Conservation (phyloP, 2,329 filamentous ascomycete species). For the Alternaria tenuissima region DNA sequence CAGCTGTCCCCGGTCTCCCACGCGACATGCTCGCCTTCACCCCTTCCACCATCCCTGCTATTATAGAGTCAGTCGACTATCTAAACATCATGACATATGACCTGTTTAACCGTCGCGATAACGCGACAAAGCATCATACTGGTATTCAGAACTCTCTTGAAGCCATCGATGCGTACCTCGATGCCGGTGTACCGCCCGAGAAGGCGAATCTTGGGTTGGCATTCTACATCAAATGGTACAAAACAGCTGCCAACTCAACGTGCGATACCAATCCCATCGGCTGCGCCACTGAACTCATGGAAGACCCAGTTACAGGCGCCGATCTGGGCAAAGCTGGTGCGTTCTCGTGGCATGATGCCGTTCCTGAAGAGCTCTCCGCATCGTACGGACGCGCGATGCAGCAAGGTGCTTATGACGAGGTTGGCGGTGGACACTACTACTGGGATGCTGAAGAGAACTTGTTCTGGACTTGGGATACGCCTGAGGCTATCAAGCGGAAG, state of each 20-base stretch:
- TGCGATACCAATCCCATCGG: slow-evolving; percentile 63
- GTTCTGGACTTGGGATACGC: slow-evolving; percentile 79
- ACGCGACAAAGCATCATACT: slow-evolving; percentile 69
- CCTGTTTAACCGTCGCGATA: slow-evolving; percentile 73
- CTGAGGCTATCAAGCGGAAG: slow-evolving; percentile 67
- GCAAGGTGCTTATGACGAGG: slow-evolving; percentile 64
- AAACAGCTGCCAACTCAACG: slow-evolving; percentile 55
- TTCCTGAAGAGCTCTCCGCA: slow-evolving; percentile 54
- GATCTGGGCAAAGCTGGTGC: slow-evolving; percentile 66
- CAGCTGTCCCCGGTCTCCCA: slow-evolving; percentile 70
- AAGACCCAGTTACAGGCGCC: slow-evolving; percentile 65
- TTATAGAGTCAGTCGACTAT: slow-evolving; percentile 69
- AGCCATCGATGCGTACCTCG: slow-evolving; percentile 66
- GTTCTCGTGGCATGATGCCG: slow-evolving; percentile 58
- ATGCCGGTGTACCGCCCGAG: slow-evolving; percentile 60
- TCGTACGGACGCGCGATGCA: slow-evolving; percentile 66
- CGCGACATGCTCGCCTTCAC: slow-evolving; percentile 74
- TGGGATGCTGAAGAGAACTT: slow-evolving; percentile 67
- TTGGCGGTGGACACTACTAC: slow-evolving; percentile 71
- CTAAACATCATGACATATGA: slow-evolving; percentile 78
- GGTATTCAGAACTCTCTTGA: slow-evolving; percentile 64
- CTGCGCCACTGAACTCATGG: slow-evolving; percentile 67
- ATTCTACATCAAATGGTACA: slow-evolving; percentile 74
- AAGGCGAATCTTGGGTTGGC: slow-evolving; percentile 72
- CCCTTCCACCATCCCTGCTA: slow-evolving; percentile 62